phyloP scores from a whole-genome alignment of 1,284 basidiomycete genomes.

The Cryptococcus deneoformans region DNA sequence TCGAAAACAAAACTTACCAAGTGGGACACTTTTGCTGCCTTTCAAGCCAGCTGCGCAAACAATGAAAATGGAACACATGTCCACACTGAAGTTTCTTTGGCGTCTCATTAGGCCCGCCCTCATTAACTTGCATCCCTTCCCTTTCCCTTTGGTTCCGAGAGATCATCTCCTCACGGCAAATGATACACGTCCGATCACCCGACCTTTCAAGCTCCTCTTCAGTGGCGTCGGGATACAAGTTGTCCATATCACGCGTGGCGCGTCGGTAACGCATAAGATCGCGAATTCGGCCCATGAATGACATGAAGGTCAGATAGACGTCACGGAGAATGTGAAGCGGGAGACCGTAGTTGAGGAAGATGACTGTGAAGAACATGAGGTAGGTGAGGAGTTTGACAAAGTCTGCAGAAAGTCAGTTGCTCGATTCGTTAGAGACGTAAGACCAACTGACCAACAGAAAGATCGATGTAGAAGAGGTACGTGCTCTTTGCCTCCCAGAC shows the following conservation, averaged over 20 bases:
- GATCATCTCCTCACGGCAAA: constrained; percentile 97
- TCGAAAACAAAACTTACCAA: constrained; percentile 59
- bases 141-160: constrained; percentile 35
- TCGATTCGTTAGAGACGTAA: constrained; percentile 1
- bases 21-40: constrained; percentile 90
- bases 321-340: constrained; percentile 96
- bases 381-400: constrained; percentile 92
- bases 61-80: constrained; percentile 98
- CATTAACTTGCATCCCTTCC: constrained; percentile 3
- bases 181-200: constrained; percentile 93
- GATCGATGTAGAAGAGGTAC: constrained; percentile 92
- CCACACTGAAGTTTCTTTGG: constrained; percentile 96
- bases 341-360: constrained; percentile 91
- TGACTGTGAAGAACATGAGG: constrained; percentile 86
- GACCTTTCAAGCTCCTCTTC: constrained; percentile 73
- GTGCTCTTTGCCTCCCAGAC: constrained; percentile 98
- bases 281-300: constrained; percentile 80
- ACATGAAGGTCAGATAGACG: constrained; percentile 90
- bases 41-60: constrained; percentile 95
- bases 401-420: constrained; percentile 55
- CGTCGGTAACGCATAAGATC: constrained; percentile 89
- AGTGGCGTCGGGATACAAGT: constrained; percentile 91
- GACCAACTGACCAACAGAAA: constrained; percentile 68
- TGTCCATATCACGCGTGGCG: constrained; percentile 96
- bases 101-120: constrained; percentile 83